Conservation (phyloP, 352 stramenopile genomes). For the Phytophthora kernoviae region DNA sequence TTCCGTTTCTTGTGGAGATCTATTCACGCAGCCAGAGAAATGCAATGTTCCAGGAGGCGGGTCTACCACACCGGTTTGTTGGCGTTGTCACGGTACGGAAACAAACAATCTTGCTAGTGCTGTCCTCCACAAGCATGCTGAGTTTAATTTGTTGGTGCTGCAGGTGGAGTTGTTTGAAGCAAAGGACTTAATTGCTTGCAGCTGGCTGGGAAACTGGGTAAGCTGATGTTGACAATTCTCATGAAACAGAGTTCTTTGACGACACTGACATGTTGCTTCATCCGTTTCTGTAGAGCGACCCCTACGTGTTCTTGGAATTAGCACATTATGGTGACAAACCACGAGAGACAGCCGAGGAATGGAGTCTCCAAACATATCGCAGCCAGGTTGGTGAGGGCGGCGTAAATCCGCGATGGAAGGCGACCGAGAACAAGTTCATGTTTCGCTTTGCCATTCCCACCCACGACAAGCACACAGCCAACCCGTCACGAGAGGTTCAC, state of each 20-base stretch:
- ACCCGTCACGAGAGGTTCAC: constrained; percentile 15
- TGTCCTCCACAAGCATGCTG: background rate
- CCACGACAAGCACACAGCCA: constrained; percentile 50
- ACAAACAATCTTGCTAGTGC: background rate
- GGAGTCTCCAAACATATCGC: constrained; percentile 78
- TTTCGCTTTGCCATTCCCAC: constrained; percentile 84
- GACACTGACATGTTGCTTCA: background rate
- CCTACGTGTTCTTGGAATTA: constrained; percentile 81
- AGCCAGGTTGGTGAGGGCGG: constrained; percentile 57
- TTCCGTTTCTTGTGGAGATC: constrained; percentile 67
- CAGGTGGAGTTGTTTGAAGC: constrained; percentile 73
- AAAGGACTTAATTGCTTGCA: constrained; percentile 72
- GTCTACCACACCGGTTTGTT: constrained; percentile 77
- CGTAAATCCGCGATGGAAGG: constrained; percentile 61
- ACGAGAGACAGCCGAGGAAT: constrained; percentile 57
- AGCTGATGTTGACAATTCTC: background rate
- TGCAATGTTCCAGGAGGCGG: constrained; percentile 76
- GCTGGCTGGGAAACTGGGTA: constrained; percentile 68
- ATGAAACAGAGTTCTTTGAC: constrained; percentile 1
- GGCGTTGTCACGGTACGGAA: constrained; percentile 57
- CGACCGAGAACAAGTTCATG: constrained; percentile 56
- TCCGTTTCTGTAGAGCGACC: constrained; percentile 48
- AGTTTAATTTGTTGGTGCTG: constrained; percentile 3
- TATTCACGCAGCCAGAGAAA: constrained; percentile 80
- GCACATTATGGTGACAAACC: constrained; percentile 35